Evolutionary conservation across 768 basidiomycete genomes (phyloP).

Genomic region (Agaricus blazei): DNA sequence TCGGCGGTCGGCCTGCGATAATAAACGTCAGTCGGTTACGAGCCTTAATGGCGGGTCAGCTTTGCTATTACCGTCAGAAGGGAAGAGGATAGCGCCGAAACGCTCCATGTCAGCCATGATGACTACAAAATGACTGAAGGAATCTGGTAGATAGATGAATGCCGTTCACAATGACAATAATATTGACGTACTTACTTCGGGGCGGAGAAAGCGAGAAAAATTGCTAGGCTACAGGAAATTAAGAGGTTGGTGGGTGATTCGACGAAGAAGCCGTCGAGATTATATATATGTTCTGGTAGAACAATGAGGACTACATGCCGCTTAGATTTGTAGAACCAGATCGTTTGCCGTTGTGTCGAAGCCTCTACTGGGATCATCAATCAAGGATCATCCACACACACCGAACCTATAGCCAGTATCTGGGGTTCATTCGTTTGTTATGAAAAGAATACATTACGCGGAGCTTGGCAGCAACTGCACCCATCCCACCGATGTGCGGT

Average conservation of each 20-base stretch:
- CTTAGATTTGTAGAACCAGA: not conserved
- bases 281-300: conserved; percentile 6
- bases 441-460: not conserved
- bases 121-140: conserved; percentile 15
- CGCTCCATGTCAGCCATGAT: conserved; percentile 59
- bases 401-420: conserved; percentile 4
- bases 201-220: not conserved
- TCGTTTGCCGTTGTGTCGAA: not conserved
- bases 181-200: not conserved
- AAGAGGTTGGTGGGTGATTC: not conserved
- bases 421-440: conserved; percentile 3
- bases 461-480: not conserved
- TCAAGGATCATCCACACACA: conserved; percentile 2
- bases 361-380: conserved; percentile 6
- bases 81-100: conserved; percentile 74
- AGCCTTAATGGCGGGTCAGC: not conserved
- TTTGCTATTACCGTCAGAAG: conserved; percentile 51
- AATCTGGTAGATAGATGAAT: not conserved
- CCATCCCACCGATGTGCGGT: not conserved
- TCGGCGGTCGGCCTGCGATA: conserved; percentile 56
- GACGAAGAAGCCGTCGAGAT: not conserved
- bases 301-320: conserved; percentile 13
- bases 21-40: conserved; percentile 2
- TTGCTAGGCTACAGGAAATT: not conserved
- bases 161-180: not conserved